Evolutionary conservation across 2,329 filamentous ascomycete species (phyloP), one percentile per base, ranked within the genome.

Genomic region (Phialocephala sp.): DNA sequence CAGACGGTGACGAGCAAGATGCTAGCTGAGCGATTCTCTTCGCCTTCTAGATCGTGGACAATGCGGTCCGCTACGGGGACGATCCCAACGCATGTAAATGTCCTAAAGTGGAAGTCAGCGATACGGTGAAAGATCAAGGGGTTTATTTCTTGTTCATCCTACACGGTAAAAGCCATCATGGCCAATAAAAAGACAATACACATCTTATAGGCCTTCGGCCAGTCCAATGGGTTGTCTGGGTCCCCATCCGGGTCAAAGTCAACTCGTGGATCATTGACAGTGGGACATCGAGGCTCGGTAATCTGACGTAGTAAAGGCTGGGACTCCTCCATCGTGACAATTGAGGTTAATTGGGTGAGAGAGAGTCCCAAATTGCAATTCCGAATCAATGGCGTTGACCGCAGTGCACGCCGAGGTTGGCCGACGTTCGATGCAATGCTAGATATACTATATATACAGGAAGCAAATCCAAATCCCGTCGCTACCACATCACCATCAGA

Each of bases 141-240:
- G 22, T 6, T 41, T 43, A n/a, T n/a, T n/a, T n/a, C n/a, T 32
- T 32, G 27, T 32, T 32, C 27, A 36, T 72, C 79, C 27, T 79
- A 86, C 83, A 87, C 84, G 0, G 83, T 85, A 67, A 87, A 87
- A 0, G 83, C 81, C 80, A 83, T 85, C 59, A 83, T 78, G 22
- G 83, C 82, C 35, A 87, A 77, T 41, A 88, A 72, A 20, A 77
- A 70, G n/a, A 86, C 83, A 59, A 87, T 79, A 27, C 78, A 75
- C 81, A 83, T 84, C 74, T 86, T 86, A 76, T 84, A 85, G 1
- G 77, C 68, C 2, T 70, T 68, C 0, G 83, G 79, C 85, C 86
- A 88, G 62, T 85, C 80, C 62, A 82, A 74, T 1, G 85, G 85
- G 69, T 87, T 84, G 15, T 84, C 83, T 0, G 76, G 69, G 64